Conservation (phyloP, 371 early-diverging fungal genomes). For the Apophysomyces variabilis region DNA sequence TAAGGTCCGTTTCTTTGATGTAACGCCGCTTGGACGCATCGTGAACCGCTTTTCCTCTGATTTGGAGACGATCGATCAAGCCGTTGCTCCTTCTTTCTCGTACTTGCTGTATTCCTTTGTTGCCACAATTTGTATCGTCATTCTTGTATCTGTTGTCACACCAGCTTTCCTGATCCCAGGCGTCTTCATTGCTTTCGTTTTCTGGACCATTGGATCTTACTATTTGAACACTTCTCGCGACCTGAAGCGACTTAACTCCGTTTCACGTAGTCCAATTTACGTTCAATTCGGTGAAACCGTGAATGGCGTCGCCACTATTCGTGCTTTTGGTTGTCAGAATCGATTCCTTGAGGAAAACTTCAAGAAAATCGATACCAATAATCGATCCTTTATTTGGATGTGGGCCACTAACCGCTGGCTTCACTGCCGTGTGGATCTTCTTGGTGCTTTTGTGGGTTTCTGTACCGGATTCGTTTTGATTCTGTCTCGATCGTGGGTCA, state of each 20-base stretch:
- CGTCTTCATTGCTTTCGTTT: conserved; percentile 31
- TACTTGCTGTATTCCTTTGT: conserved; percentile 6
- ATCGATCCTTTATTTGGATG: conserved; percentile 69
- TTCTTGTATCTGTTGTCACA: conserved; percentile 16
- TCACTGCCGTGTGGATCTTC: conserved; percentile 49
- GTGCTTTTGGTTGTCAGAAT: conserved; percentile 51
- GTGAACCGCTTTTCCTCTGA: conserved; percentile 24
- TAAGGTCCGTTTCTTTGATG: conserved; percentile 74
- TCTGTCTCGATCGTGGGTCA: conserved; percentile 19
- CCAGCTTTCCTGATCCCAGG: conserved; percentile 21
- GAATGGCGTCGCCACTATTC: conserved; percentile 25
- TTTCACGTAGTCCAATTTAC: conserved; percentile 28
- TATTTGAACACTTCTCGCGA: conserved; percentile 28
- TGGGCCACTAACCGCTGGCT: conserved; percentile 75
- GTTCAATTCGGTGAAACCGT: conserved; percentile 26
- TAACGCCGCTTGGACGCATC: conserved; percentile 70
- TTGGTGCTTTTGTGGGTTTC: conserved; percentile 48
- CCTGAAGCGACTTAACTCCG: conserved; percentile 31
- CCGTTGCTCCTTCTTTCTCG: conserved; percentile 5
- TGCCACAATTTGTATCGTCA: conserved; percentile 11
- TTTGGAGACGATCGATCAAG: conserved; percentile 14
- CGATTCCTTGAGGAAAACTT: conserved; percentile 54
- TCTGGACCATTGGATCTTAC: conserved; percentile 29
- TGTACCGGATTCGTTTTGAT: conserved; percentile 39
- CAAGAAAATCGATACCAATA: conserved; percentile 55